Conservation (phyloP, 2,329 filamentous ascomycete genomes). For the Diaporthe humulicola region DNA sequence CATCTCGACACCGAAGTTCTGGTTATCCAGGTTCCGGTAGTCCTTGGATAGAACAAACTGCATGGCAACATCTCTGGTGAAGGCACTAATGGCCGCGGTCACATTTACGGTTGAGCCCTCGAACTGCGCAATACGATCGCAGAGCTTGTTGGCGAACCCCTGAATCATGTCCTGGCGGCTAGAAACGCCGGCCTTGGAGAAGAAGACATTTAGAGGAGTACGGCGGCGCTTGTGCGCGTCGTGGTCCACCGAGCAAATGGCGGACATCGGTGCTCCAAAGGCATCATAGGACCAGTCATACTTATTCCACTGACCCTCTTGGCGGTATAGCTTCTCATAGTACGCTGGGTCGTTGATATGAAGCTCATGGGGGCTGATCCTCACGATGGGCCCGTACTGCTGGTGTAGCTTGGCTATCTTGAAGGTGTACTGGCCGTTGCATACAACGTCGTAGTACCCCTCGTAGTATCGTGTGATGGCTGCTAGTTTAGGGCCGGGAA, state of each 20-base stretch:
- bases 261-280: neutral
- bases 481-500: slow-evolving; percentile 56
- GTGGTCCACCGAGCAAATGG: neutral
- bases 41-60: slow-evolving; percentile 38
- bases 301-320: slow-evolving; percentile 35
- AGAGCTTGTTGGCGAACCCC: slow-evolving; percentile 29
- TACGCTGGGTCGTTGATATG: slow-evolving; percentile 47
- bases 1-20: slow-evolving; percentile 37
- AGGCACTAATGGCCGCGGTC: slow-evolving; percentile 39
- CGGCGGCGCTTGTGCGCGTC: slow-evolving; percentile 4
- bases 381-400: slow-evolving; percentile 54
- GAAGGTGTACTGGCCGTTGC: slow-evolving; percentile 57
- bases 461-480: slow-evolving; percentile 56
- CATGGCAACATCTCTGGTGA: slow-evolving; percentile 38
- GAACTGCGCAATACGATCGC: slow-evolving; percentile 24
- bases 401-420: slow-evolving; percentile 57
- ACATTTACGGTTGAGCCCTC: slow-evolving; percentile 32
- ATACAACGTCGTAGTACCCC: slow-evolving; percentile 58
- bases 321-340: slow-evolving; percentile 45
- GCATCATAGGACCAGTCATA: slow-evolving; percentile 30
- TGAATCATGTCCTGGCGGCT: slow-evolving; percentile 15
- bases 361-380: slow-evolving; percentile 51
- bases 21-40: slow-evolving; percentile 34
- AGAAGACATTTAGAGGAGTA: neutral
- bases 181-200: slow-evolving; percentile 1